phyloP scores from a whole-genome alignment of 2,329 filamentous ascomycete genomes.

The Phyllosticta capitalensis region DNA sequence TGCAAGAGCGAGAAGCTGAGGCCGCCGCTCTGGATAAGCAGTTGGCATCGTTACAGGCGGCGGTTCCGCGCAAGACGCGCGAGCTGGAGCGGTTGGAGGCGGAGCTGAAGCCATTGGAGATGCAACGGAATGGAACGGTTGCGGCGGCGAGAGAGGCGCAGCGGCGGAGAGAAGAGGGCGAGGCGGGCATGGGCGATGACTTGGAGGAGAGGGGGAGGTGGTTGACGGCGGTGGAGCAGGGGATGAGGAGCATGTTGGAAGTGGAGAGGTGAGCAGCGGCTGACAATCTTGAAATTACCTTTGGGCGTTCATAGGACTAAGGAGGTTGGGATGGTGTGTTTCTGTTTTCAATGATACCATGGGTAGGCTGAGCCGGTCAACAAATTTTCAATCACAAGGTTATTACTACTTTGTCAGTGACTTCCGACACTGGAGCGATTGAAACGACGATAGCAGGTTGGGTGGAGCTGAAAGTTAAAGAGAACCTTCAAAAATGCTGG shows the following conservation, averaged over 20 bases:
- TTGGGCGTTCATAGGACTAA: neutral
- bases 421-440: neutral
- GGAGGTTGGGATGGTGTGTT: neutral
- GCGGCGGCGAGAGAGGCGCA: constrained; percentile 62
- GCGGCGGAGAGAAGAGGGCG: constrained; percentile 53
- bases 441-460: no score
- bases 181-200: constrained; percentile 60
- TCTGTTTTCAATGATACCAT: constrained; percentile 6
- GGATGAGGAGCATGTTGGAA: constrained; percentile 54
- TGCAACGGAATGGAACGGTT: constrained; percentile 54
- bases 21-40: constrained; percentile 33
- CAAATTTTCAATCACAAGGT: no score
- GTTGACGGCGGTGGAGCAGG: constrained; percentile 60
- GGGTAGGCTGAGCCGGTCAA: neutral
- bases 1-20: constrained; percentile 33
- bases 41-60: constrained; percentile 45
- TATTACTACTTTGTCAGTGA: neutral
- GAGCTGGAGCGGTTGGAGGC: constrained; percentile 57
- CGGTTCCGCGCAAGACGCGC: constrained; percentile 55
- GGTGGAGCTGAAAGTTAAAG: no score
- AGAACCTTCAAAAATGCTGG: no score
- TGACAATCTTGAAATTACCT: neutral
- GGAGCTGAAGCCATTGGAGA: constrained; percentile 60
- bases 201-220: constrained; percentile 67
- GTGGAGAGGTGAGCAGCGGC: neutral